These are phyloP conservation scores for Globisporangium parvum DNA, from an alignment of 352 stramenopile genomes.

Conservation along the genomic window DNA sequence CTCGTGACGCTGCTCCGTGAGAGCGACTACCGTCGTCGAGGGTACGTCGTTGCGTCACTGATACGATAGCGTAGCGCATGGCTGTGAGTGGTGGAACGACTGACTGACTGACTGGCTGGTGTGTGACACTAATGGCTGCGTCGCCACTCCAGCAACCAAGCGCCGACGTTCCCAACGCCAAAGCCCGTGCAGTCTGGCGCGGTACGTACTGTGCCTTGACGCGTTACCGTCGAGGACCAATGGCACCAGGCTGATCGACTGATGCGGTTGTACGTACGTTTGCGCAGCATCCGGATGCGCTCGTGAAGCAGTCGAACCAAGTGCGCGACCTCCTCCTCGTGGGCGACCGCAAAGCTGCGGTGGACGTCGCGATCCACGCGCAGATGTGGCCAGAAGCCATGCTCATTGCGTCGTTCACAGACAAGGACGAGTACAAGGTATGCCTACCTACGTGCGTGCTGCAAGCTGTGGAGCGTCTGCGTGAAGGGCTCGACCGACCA, in stretches of 20 bases:
- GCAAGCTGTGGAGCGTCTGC: neutral
- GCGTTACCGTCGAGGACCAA: neutral
- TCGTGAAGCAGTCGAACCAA: constrained; percentile 36
- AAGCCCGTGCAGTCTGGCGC: constrained; percentile 31
- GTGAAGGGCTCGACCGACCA: neutral
- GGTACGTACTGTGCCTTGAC: constrained; percentile 18
- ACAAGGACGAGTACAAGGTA: constrained; percentile 81
- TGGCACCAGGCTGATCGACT: neutral
- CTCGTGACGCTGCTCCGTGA: constrained; percentile 62
- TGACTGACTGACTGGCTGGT: too few relatives aligned
- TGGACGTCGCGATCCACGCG: constrained; percentile 67
- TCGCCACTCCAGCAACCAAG: constrained; percentile 22
- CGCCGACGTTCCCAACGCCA: constrained; percentile 35
- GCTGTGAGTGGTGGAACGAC: neutral
- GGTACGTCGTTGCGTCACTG: constrained; percentile 17
- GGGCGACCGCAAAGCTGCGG: constrained; percentile 68
- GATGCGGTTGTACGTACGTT: constrained; percentile 7
- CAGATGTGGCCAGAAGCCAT: constrained; percentile 88
- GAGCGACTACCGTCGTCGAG: constrained; percentile 56
- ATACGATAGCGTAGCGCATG: too few relatives aligned
- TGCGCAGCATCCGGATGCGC: constrained; percentile 44
- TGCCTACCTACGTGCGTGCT: constrained; percentile 7
- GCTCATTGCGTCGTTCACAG: constrained; percentile 80
- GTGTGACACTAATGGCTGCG: too few relatives aligned
- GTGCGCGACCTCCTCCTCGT: constrained; percentile 71